These are phyloP conservation scores for Globisporangium okanoganense DNA, from an alignment of 352 stramenopile genomes.

Conservation along the genomic window DNA sequence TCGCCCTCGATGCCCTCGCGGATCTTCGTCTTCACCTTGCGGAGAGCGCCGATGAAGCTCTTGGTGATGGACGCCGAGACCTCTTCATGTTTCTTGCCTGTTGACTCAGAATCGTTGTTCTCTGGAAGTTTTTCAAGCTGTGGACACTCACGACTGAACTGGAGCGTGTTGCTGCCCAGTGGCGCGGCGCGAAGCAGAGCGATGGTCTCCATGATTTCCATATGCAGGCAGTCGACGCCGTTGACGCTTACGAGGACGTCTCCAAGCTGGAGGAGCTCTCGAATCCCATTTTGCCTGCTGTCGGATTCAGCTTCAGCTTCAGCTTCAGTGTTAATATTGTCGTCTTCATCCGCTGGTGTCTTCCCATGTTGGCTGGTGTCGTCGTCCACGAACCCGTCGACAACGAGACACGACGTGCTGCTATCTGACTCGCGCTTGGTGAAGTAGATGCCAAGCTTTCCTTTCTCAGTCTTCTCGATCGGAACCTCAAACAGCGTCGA, in stretches of 20 bases:
- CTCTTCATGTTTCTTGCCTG: background rate
- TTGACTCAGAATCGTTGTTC: background rate
- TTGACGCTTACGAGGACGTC: conserved; percentile 36
- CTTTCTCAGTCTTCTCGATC: conserved; percentile 31
- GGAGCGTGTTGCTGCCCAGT: conserved; percentile 28
- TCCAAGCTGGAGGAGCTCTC: conserved; percentile 24
- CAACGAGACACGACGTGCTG: conserved; percentile 15
- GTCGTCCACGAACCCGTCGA: conserved; percentile 38
- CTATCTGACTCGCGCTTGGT: conserved; percentile 13
- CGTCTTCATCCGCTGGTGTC: background rate
- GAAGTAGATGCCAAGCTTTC: conserved; percentile 44
- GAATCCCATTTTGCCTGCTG: conserved; percentile 1
- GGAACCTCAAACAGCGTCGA: conserved; percentile 13
- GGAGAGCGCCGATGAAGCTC: conserved; percentile 43
- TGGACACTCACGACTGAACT: conserved; percentile 19
- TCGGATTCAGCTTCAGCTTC: background rate
- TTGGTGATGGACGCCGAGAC: conserved; percentile 20
- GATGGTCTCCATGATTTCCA: conserved; percentile 24
- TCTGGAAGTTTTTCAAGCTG: background rate
- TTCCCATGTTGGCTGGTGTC: background rate
- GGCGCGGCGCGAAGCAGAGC: conserved; percentile 25
- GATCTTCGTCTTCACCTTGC: conserved; percentile 59
- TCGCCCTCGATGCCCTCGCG: conserved; percentile 46
- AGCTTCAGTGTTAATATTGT: no score
- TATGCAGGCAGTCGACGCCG: conserved; percentile 19